phyloP scores from a whole-genome alignment of 345 rosid genomes.

The Psidium friedrichsthalianum region DNA sequence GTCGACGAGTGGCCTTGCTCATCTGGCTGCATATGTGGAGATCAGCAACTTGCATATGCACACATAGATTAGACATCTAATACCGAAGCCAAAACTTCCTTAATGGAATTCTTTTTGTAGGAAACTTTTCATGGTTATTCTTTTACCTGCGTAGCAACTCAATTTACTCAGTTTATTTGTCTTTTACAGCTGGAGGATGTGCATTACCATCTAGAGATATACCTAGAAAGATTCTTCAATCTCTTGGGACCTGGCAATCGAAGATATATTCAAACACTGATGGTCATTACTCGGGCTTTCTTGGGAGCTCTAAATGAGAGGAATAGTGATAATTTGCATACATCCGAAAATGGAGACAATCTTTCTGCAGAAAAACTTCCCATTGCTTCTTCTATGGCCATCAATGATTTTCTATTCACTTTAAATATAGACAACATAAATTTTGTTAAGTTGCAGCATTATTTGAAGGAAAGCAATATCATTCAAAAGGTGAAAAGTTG shows the following conservation, averaged over 20 bases:
- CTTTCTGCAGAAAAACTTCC: slow-evolving; percentile 15
- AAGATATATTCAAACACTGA: slow-evolving; percentile 82
- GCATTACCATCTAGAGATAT: slow-evolving; percentile 48
- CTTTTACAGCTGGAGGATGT: slow-evolving; percentile 62
- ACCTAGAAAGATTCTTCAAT: slow-evolving; percentile 55
- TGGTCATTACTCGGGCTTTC: slow-evolving; percentile 61
- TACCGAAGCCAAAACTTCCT: background rate
- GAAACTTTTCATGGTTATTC: background rate
- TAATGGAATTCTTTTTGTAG: background rate
- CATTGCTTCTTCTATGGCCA: slow-evolving; percentile 52
- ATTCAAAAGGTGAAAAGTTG: slow-evolving; percentile 61
- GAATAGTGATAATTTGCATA: slow-evolving; percentile 10
- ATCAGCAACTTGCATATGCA: background rate
- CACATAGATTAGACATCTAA: background rate
- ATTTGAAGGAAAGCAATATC: slow-evolving; percentile 74
- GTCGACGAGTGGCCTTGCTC: background rate
- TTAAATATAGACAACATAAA: slow-evolving; percentile 83
- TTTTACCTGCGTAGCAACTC: background rate
- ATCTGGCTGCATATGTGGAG: background rate
- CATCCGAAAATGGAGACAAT: slow-evolving; percentile 20
- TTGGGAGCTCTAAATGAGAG: slow-evolving; percentile 38
- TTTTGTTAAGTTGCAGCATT: slow-evolving; percentile 62
- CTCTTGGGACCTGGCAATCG: slow-evolving; percentile 84
- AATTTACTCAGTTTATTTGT: background rate
- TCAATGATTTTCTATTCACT: slow-evolving; percentile 75